Evolutionary conservation across 805 yeast species (phyloP).

Genomic region (Pichia cephalocereana): DNA sequence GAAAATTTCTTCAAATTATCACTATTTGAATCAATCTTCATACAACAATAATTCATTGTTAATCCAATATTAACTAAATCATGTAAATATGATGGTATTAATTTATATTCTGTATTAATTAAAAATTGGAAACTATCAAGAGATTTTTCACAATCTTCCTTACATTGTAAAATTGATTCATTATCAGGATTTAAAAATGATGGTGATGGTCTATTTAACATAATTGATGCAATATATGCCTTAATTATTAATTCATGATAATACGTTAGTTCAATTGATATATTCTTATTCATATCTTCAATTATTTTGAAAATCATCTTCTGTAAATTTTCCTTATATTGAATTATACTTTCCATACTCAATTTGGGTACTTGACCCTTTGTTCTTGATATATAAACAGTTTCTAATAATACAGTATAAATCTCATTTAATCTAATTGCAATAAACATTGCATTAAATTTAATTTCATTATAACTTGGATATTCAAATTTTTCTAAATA

Average conservation of each 20-base stretch:
- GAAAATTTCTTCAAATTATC: conserved; percentile 11
- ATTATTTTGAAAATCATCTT: conserved; percentile 11
- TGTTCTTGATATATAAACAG: conserved; percentile 19
- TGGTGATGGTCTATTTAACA: conserved; percentile 19
- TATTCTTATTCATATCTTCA: conserved; percentile 12
- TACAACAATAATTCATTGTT: conserved; percentile 19
- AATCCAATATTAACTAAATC: conserved; percentile 17
- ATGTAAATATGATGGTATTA: conserved; percentile 17
- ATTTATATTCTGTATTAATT: conserved; percentile 11
- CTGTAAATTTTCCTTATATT: conserved; percentile 10
- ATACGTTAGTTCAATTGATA: conserved; percentile 10
- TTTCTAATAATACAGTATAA: conserved; percentile 18
- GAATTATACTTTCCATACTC: conserved; percentile 11
- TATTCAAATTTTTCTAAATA: neutral
- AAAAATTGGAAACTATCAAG: conserved; percentile 10
- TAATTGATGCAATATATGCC: conserved; percentile 13
- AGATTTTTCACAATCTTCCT: conserved; percentile 11
- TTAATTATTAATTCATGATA: conserved; percentile 15
- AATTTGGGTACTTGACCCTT: conserved; percentile 14
- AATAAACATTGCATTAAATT: conserved; percentile 15
- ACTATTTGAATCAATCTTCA: conserved; percentile 16
- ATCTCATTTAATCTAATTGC: conserved; percentile 14
- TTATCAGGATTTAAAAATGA: conserved; percentile 16
- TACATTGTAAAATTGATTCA: conserved; percentile 12
- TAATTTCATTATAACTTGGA: conserved; percentile 10